Evolutionary conservation across 257 asterid genomes (phyloP).

Genomic region (Paraleonurus japonicus): DNA sequence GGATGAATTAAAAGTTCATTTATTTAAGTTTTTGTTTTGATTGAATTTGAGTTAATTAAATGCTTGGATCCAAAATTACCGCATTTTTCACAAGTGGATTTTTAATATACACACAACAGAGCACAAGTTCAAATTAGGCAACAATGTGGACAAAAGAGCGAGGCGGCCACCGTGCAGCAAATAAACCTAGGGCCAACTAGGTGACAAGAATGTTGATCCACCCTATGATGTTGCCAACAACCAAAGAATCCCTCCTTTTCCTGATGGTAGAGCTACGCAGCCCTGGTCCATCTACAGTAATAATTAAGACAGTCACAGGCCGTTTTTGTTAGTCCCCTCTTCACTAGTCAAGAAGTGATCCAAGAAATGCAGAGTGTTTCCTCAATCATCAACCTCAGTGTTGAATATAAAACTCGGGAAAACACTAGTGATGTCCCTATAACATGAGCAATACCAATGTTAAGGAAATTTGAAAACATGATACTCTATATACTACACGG

Average conservation of each 20-base stretch:
- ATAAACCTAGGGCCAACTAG: not conserved
- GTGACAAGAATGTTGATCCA: not conserved
- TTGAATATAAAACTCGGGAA: conserved; percentile 76
- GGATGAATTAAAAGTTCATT: not conserved
- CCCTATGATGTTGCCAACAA: not conserved
- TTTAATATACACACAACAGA: no score
- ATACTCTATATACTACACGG: no score
- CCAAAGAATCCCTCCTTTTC: not conserved
- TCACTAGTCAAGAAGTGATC: not conserved
- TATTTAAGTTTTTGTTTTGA: no score
- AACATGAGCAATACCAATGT: not conserved
- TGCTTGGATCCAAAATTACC: not conserved
- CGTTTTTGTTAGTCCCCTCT: not conserved
- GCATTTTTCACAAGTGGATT: not conserved
- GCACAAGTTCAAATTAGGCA: no score
- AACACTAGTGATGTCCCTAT: conserved; percentile 59
- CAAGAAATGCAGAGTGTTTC: conserved; percentile 4
- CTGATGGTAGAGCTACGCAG: not conserved
- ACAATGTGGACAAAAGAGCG: no score
- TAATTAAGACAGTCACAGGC: not conserved
- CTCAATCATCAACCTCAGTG: conserved; percentile 65
- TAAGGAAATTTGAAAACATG: not conserved
- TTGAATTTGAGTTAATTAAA: no score
- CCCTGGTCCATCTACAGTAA: not conserved
- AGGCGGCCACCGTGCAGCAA: no score